phyloP scores from a whole-genome alignment of 2,329 filamentous ascomycete species.

The Harringtonia aguacate region DNA sequence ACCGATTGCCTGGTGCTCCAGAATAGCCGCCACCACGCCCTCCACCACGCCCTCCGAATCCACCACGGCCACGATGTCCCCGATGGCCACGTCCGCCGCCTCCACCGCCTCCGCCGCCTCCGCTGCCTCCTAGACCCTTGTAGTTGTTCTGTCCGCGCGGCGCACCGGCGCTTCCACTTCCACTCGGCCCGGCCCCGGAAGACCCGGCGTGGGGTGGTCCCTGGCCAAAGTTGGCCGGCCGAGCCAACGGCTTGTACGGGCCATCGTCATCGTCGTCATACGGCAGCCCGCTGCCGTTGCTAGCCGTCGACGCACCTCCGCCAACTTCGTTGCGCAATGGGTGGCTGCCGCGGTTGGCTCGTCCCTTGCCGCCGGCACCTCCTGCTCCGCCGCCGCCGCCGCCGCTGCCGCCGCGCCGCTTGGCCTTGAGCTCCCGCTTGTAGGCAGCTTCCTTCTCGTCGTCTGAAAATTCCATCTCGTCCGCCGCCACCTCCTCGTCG shows the following conservation, averaged over 20 bases:
- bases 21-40: conserved; percentile 22
- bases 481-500: conserved; percentile 78
- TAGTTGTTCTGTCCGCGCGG: conserved; percentile 20
- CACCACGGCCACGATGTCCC: conserved; percentile 24
- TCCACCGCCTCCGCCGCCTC: not conserved
- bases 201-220: conserved; percentile 30
- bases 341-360: conserved; percentile 16
- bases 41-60: conserved; percentile 26
- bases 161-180: not conserved
- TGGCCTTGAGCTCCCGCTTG: conserved; percentile 58
- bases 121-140: not conserved
- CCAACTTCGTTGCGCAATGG: conserved; percentile 27
- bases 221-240: conserved; percentile 53
- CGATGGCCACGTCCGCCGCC: conserved; percentile 36
- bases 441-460: conserved; percentile 88
- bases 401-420: conserved; percentile 41
- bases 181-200: conserved; percentile 21
- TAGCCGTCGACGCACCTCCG: conserved; percentile 3
- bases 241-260: conserved; percentile 59
- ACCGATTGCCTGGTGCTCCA: not conserved
- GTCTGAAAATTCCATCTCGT: conserved; percentile 92
- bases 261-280: conserved; percentile 62
- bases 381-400: conserved; percentile 20
- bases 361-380: conserved; percentile 22
- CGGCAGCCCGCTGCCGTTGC: conserved; percentile 36